Base-by-base conservation (phyloP, 2,329 filamentous ascomycete genomes). In the Penicillium freii region DNA sequence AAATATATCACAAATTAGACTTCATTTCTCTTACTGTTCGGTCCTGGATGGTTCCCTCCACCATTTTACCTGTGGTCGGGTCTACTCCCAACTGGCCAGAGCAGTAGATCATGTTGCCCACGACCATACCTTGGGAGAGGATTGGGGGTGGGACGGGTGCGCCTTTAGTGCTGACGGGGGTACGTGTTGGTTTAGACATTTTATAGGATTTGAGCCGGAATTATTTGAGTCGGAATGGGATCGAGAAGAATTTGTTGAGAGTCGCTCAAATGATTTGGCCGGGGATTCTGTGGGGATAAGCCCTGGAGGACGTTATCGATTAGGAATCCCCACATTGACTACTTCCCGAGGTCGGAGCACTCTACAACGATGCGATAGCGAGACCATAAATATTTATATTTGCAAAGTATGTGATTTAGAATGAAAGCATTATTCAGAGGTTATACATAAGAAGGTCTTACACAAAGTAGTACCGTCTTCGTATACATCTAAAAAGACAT, bases 21-120 rank as follows among this genome's bases (percentile, higher is more conserved):
- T 1, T n/a, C 8, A 6, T 39, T 9, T 21, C 23, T 17, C 76
- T 55, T 73, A 85, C 83, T 49, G 80, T 78, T 50, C 80, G 71
- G 54, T 82, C 82, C 57, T 79, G 77, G 43, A 87, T 76, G 19
- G 78, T 77, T 6, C 85, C 85, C 36, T 84, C 77, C 6, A 84
- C 79, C 13, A 87, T 58, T 52, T 80, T 74, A 31, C 73, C 75
- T 0, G 82, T 85, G 29, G 69, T 69, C 0, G 83, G 80, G 62
- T 85, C 78, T 57, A 82, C 74, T 25, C 82, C 86, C 46, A 89
- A 78, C 64, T 80, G 80, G 36, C 87, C 87, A 1, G 84, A 87
- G 75, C 85, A 87, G 75, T 87, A 89, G 31, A 89, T 82, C 71
- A 86, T 81, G 67, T 84, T 84, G 61, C 85, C 83, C 70, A 80